Base-by-base conservation (phyloP, 495 filamentous ascomycete genomes). In the Margaritispora aquatica region DNA sequence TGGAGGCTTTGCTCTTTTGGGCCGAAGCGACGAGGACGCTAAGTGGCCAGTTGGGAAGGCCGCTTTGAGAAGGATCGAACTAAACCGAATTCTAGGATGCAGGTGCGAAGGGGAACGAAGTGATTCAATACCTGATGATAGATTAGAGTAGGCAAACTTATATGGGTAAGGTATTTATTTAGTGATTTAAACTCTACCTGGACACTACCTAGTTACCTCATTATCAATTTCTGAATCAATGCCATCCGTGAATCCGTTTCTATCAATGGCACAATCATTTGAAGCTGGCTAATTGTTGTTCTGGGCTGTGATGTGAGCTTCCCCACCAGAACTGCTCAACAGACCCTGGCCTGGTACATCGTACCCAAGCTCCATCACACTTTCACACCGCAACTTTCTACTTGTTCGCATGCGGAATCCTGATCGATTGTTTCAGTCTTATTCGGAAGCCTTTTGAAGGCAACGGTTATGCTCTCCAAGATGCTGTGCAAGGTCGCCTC, bases 21-120 rank as follows among this genome's bases (percentile, higher is more conserved):
- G 55, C 36, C 54, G 63, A 56, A 55, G 60, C 59, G 57, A 57
- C 59, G 59, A 62, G 55, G 31, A 47, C 29, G 26, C n/a, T 55
- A 46, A 38, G 23, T 26, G 51, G 38, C 38, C 17, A 3, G 38
- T 44, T 17, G 38, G 38, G 7, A 60, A 64, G 69, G 61, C 66
- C 51, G 71, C 66, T 68, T 60, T 70, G 66, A 55, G 38, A 7
- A 44, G 38, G 38, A 44, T 44, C 38, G 38, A 44, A 44, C 8
- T n/a, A 9, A n/a, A 44, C 38, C 38, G 38, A 44, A 44, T 44
- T n/a, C 38, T 5, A 34, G 5, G 5, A 34, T 44, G 54, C 17
- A 48, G 27, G 59, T 27, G 13, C 29, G 52, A 26, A 20, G 51
- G 17, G 2, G 59, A 41, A 55, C 34, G 23, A 26, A 48, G 10